Evolutionary conservation across 1,139 yeast species (phyloP), one percentile per base, ranked within the genome.

Genomic region (Suhomyces choctaworum): DNA sequence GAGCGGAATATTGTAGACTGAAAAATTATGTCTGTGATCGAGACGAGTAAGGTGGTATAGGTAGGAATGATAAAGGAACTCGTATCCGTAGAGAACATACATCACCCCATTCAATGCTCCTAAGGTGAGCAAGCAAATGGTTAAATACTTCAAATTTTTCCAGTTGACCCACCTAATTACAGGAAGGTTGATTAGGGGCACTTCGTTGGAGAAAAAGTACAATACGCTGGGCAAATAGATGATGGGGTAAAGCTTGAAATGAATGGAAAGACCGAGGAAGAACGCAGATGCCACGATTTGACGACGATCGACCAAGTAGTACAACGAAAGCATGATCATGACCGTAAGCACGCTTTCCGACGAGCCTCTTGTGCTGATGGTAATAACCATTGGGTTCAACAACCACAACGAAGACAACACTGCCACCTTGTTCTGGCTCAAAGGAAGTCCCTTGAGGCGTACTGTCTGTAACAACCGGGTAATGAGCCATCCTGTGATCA

Each of bases 1-100:
- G 30, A 92, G 64, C 21, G 81, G 67, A 13, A 88, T 66, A 52
- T 92, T 87, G 72, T 90, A 92, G 2, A 90, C 73, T 2, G 96
- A 87, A 53, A 92, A 92, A 59, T 92, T 92, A 61, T 92, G 98
- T 35, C 98, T 78, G 58, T 92, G 98, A 56, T 92, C 98, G 10
- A 88, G 62, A 41, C 98, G 70, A 4, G 78, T 70, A 32, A 92
- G 63, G 57, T 92, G 98, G 56, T 92, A 92, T 9, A 88, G 54
- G 56, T 87, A 89, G 0, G 97, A 75, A 48, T 90, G 82, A 32
- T 78, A 69, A n/a, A 92, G 46, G 55, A 83, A 92, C 45, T 86
- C 92, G 40, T 64, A 58, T 3, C 96, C 96, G 54, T 88, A 89
- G 5, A 74, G 45, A 3, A 44, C 29, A 60, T 78, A 87, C 95